Percentiles rank a stretch among this genome's conserved stretches.
Conservation (phyloP, 2,329 filamentous ascomycete genomes). For the Didymella lethalis region DNA sequence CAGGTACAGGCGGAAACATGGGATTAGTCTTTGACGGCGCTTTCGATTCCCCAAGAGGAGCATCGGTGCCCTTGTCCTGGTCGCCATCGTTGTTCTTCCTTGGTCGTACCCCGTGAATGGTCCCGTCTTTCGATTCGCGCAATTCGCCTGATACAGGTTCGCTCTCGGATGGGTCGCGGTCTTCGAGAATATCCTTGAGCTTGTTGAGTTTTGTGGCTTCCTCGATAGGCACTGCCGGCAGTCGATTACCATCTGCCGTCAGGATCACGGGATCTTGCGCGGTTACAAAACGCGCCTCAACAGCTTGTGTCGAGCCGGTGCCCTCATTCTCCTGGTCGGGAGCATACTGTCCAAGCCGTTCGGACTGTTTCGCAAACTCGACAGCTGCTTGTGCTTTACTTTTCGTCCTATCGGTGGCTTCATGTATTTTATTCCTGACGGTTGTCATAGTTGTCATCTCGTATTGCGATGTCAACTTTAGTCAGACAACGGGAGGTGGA, state of each 20-base stretch:
- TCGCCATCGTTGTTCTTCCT: conserved; percentile 48
- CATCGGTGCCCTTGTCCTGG: conserved; percentile 47
- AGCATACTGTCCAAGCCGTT: conserved; percentile 54
- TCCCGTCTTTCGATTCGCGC: conserved; percentile 54
- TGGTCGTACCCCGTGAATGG: conserved; percentile 49
- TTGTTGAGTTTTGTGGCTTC: conserved; percentile 76
- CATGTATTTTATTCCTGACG: conserved; percentile 31
- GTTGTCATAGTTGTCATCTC: conserved; percentile 37
- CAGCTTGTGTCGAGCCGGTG: conserved; percentile 61
- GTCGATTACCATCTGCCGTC: conserved; percentile 70
- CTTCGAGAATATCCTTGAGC: conserved; percentile 62
- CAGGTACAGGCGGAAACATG: conserved; percentile 82
- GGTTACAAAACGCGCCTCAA: conserved; percentile 69
- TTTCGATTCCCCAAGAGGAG: conserved; percentile 53
- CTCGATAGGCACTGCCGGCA: conserved; percentile 73
- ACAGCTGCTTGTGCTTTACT: conserved; percentile 55
- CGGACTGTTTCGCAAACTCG: conserved; percentile 68
- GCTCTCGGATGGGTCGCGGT: conserved; percentile 45
- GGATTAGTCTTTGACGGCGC: conserved; percentile 77
- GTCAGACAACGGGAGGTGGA: conserved; percentile 34
- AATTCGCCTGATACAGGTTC: conserved; percentile 38
- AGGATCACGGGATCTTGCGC: conserved; percentile 75
- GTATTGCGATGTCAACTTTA: conserved; percentile 20
- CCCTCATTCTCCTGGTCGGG: conserved; percentile 51
- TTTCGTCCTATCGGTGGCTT: conserved; percentile 33